Conservation (phyloP, 208 protist species). For the Perkinsela sp. region DNA sequence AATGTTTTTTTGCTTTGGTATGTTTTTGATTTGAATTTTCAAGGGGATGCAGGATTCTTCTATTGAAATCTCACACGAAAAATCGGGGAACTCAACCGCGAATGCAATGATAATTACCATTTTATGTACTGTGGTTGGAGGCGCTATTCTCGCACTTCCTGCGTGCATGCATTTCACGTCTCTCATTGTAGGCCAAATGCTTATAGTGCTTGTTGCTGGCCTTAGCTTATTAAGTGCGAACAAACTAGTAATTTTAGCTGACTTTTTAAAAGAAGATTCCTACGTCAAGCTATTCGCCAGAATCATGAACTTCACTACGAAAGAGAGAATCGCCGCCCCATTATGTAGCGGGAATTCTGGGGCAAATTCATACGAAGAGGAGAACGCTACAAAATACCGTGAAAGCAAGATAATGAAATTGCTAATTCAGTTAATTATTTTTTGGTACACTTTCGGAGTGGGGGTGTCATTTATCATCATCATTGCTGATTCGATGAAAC, state of each 20-base stretch:
- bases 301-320: conserved; percentile 3
- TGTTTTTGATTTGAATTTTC: not conserved
- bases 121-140: conserved; percentile 6
- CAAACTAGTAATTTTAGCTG: conserved; percentile 4
- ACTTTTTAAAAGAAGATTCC: not conserved
- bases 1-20: too few species aligned
- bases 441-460: conserved; percentile 7
- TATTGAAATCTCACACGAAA: not conserved
- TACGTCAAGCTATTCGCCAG: not conserved
- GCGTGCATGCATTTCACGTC: conserved; percentile 3
- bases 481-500: conserved; percentile 2
- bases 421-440: conserved; percentile 2
- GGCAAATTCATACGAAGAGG: not conserved
- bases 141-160: conserved; percentile 6
- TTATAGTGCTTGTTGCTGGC: conserved; percentile 1
- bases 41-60: not conserved
- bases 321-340: conserved; percentile 1
- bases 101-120: conserved; percentile 4
- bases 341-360: not conserved
- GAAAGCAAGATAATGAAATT: not conserved
- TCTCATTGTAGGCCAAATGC: conserved; percentile 1
- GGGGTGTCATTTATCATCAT: conserved; percentile 3
- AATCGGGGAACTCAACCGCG: not conserved
- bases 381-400: too few species aligned
- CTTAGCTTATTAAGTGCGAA: conserved; percentile 1